Evolutionary conservation across 345 rosid genomes (phyloP).

Genomic region (Carallia pectinifolia): DNA sequence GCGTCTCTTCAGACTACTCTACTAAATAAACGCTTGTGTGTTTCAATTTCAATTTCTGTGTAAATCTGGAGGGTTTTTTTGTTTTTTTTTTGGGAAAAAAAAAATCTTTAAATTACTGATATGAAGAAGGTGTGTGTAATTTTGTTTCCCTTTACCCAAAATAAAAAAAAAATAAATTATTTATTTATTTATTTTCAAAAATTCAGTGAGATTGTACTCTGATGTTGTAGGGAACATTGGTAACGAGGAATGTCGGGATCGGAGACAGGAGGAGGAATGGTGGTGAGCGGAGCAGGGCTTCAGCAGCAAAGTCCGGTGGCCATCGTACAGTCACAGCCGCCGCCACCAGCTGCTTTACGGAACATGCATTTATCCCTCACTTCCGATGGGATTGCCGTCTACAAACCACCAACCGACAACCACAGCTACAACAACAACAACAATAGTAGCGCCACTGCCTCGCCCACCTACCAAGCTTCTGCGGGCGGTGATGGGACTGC

Average conservation of each 20-base stretch:
- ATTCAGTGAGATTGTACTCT: conserved; percentile 5
- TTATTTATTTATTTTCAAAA: neutral
- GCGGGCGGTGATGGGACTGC: conserved; percentile 18
- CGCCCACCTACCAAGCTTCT: too few relatives aligned
- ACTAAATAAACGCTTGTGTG: too few relatives aligned
- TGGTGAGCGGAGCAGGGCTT: conserved; percentile 30
- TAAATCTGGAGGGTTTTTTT: too few relatives aligned
- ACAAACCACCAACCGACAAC: conserved; percentile 32
- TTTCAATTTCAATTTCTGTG: too few relatives aligned
- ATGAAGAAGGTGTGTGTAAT: too few relatives aligned
- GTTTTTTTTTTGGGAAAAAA: too few relatives aligned
- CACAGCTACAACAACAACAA: neutral
- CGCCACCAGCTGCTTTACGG: conserved; percentile 27
- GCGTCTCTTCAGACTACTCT: too few relatives aligned
- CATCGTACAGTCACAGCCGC: conserved; percentile 14
- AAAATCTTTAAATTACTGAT: too few relatives aligned
- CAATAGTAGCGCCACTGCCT: conserved; percentile 4
- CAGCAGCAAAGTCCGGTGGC: conserved; percentile 28
- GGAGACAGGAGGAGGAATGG: conserved; percentile 42
- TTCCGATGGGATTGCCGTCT: conserved; percentile 45
- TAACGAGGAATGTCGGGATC: conserved; percentile 50
- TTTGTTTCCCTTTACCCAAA: too few relatives aligned
- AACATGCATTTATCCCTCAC: conserved; percentile 55
- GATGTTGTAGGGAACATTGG: conserved; percentile 18
- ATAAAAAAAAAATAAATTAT: neutral